These are phyloP conservation scores for Claviceps humidiphila DNA, from an alignment of 2,329 filamentous ascomycete genomes.

Conservation along the genomic window DNA sequence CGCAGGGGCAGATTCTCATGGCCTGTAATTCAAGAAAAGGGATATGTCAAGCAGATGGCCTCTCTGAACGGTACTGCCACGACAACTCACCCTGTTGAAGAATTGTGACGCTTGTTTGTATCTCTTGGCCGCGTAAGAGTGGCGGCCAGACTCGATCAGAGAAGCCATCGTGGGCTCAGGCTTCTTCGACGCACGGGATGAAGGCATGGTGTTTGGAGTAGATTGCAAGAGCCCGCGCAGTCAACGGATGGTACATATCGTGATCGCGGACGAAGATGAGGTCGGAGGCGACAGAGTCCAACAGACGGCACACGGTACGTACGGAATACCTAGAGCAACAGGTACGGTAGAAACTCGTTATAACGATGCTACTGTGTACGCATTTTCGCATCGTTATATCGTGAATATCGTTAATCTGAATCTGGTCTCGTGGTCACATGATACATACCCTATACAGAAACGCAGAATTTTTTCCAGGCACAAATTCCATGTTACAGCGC, in stretches of 20 bases:
- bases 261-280: background rate
- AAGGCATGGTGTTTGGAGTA: conserved; percentile 6
- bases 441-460: no score
- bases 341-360: no score
- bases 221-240: conserved; percentile 7
- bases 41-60: background rate
- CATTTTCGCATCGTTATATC: no score
- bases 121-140: conserved; percentile 19
- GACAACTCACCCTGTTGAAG: conserved; percentile 21
- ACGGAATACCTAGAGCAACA: no score
- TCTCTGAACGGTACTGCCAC: background rate
- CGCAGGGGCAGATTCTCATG: conserved; percentile 23
- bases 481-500: no score
- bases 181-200: conserved; percentile 2
- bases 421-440: no score
- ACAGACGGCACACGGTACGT: no score
- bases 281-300: background rate
- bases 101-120: conserved; percentile 23
- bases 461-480: no score
- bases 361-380: no score
- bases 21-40: conserved; percentile 12
- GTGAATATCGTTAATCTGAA: no score
- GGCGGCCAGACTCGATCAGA: conserved; percentile 19
- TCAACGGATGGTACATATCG: background rate
- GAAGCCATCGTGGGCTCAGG: conserved; percentile 1